Base-by-base conservation (phyloP, 169 alveolate species). In the Plasmodium vivax region DNA sequence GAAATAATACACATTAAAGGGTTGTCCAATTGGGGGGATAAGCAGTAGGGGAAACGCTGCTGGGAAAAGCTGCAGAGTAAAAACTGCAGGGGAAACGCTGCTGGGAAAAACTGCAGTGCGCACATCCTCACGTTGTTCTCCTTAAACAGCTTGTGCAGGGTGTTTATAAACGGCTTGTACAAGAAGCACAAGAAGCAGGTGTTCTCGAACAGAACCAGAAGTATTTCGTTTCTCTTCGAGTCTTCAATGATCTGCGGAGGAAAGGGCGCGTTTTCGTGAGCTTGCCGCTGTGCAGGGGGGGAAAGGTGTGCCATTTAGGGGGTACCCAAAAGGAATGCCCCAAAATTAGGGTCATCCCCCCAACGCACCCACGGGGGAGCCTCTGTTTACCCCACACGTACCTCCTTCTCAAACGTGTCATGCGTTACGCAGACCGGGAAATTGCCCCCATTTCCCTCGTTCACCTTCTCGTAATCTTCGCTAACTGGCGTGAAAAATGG, bases 381-480 rank as follows among this genome's bases (percentile, higher is more conserved):
- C 62, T 16, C 62, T 16, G 9, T 71, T n/a, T 54, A 71, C 68
- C 54, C 71, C 10, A 16, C 19, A 6, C 14, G 10, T 87, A 87
- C 93, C 93, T 87, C 93, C 87, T 87, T 87, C 68, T 87, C 82
- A 87, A 87, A 87, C 32, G 93, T 87, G 58, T 87, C 93, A 87
- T 87, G 93, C 27, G 93, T 87, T 45, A 87, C 93, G 34, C 54
- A 87, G 12, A 56, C 72, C 30, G 93, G 93, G 38, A 75, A 87
- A 30, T 54, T 51, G 12, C 58, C 93, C 38, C 77, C 56, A 45
- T 87, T 87, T 77, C 93, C 93, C 43, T 87, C 80, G 45, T 87
- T 87, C 14, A 87, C 45, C 71, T 87, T 51, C 81, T 87, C 82
- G 71, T 75, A 77, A 47, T 87, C 74, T 87, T 87, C 93, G 81